Evolutionary conservation across 2,329 filamentous ascomycete species (phyloP).

Genomic region (Mariannaea elegans): DNA sequence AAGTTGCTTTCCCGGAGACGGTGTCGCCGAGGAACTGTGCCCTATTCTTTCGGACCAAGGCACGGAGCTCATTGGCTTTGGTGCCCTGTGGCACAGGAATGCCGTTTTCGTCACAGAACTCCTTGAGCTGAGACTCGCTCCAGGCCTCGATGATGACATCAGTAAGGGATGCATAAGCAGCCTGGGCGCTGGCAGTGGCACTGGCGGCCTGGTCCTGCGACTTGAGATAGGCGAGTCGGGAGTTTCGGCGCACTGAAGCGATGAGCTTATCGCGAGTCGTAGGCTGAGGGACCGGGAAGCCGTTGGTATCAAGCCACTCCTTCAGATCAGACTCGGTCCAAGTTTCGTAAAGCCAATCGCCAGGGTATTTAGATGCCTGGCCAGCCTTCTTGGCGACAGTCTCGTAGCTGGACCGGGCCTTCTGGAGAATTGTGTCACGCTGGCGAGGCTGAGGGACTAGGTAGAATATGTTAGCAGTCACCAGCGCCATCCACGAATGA

Average conservation of each 20-base stretch:
- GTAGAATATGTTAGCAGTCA: not conserved
- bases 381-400: constrained; percentile 75
- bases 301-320: constrained; percentile 89
- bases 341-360: constrained; percentile 89
- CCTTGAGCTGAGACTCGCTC: constrained; percentile 89
- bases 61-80: constrained; percentile 87
- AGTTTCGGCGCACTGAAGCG: constrained; percentile 89
- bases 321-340: constrained; percentile 97
- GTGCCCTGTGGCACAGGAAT: constrained; percentile 90
- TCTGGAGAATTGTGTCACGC: constrained; percentile 81
- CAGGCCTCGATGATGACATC: constrained; percentile 89
- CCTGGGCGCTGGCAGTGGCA: constrained; percentile 71
- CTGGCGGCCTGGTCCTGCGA: constrained; percentile 68
- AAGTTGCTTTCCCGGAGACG: constrained; percentile 63
- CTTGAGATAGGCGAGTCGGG: constrained; percentile 78
- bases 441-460: constrained; percentile 83
- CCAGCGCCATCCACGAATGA: no score
- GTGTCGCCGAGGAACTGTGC: constrained; percentile 76
- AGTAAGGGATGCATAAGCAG: constrained; percentile 77
- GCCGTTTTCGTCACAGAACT: constrained; percentile 90
- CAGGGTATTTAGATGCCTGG: constrained; percentile 86
- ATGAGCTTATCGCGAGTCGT: constrained; percentile 87
- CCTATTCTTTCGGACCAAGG: constrained; percentile 88
- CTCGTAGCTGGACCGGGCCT: constrained; percentile 84
- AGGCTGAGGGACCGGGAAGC: constrained; percentile 86